Evolutionary conservation across 768 basidiomycete genomes (phyloP).

Genomic region (Amanita rimosa): DNA sequence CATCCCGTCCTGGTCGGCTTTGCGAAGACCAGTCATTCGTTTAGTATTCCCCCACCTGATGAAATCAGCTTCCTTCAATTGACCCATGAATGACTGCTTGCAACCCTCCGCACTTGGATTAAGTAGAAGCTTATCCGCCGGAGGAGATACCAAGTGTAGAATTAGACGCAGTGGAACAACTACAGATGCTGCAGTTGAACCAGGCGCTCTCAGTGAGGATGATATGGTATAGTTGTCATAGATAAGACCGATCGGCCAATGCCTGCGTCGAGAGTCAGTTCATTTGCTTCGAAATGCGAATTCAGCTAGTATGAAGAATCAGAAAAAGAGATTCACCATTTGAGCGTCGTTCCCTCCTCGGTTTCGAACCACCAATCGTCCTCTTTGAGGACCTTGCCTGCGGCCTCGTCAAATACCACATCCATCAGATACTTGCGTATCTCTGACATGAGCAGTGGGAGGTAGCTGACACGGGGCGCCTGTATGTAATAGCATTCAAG

Average conservation of each 20-base stretch:
- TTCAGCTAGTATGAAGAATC: background rate
- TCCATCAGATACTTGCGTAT: constrained; percentile 84
- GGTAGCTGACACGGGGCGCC: constrained; percentile 87
- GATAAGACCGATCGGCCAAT: constrained; percentile 94
- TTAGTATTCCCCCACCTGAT: constrained; percentile 95
- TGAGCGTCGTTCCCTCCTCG: constrained; percentile 68
- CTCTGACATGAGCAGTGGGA: constrained; percentile 84
- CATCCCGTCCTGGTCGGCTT: constrained; percentile 88
- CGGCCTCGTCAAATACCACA: constrained; percentile 83
- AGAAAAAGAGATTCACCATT: constrained; percentile 53
- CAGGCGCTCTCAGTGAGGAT: constrained; percentile 38
- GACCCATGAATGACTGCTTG: constrained; percentile 92
- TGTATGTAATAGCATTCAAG: constrained; percentile 86
- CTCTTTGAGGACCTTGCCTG: constrained; percentile 65
- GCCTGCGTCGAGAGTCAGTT: constrained; percentile 42
- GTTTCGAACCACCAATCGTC: constrained; percentile 98
- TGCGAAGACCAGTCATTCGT: constrained; percentile 81
- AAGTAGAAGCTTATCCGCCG: constrained; percentile 74
- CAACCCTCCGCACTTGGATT: constrained; percentile 76
- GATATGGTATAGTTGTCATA: constrained; percentile 78
- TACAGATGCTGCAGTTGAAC: constrained; percentile 26
- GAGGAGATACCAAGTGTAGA: constrained; percentile 82
- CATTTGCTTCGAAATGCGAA: constrained; percentile 4
- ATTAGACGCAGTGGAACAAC: constrained; percentile 63
- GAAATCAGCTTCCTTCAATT: constrained; percentile 95